phyloP scores from a whole-genome alignment of 2,329 filamentous ascomycete species.

The Penicillium expansum region DNA sequence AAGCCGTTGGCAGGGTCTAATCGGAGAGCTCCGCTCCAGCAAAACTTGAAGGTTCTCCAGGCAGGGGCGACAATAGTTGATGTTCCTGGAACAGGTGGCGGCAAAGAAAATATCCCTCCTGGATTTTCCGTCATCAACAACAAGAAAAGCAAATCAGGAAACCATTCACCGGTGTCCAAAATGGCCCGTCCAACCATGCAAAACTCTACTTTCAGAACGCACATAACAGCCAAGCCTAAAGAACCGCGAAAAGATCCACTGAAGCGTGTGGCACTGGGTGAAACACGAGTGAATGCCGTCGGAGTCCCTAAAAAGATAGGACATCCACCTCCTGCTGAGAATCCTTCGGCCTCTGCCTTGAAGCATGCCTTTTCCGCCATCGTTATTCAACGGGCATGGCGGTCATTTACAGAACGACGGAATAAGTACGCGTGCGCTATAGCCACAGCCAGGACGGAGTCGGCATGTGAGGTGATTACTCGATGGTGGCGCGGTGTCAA shows the following conservation, averaged over 20 bases:
- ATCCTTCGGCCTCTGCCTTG: conserved; percentile 57
- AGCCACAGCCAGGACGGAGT: conserved; percentile 44
- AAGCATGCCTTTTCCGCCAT: conserved; percentile 51
- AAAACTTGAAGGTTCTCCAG: conserved; percentile 41
- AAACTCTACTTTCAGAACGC: not conserved
- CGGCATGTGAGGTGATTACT: conserved; percentile 34
- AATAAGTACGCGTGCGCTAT: conserved; percentile 20
- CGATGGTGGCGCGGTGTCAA: conserved; percentile 35
- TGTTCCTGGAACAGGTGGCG: conserved; percentile 53
- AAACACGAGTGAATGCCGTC: conserved; percentile 15
- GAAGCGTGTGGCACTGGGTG: conserved; percentile 9
- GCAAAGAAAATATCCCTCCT: conserved; percentile 64
- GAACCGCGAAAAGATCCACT: not conserved
- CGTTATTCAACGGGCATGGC: conserved; percentile 54
- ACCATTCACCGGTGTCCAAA: not conserved
- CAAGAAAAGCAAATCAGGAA: conserved; percentile 10
- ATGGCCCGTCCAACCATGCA: not conserved
- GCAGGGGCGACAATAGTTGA: conserved; percentile 44
- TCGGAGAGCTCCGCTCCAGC: conserved; percentile 49
- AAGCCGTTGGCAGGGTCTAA: conserved; percentile 22
- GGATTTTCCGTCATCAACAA: conserved; percentile 29
- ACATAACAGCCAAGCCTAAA: not conserved
- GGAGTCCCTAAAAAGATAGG: not conserved
- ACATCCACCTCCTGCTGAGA: conserved; percentile 44
- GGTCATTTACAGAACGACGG: conserved; percentile 29